Evolutionary conservation across 2,329 filamentous ascomycete genomes (phyloP).

Genomic region (Botrytis byssoidea): DNA sequence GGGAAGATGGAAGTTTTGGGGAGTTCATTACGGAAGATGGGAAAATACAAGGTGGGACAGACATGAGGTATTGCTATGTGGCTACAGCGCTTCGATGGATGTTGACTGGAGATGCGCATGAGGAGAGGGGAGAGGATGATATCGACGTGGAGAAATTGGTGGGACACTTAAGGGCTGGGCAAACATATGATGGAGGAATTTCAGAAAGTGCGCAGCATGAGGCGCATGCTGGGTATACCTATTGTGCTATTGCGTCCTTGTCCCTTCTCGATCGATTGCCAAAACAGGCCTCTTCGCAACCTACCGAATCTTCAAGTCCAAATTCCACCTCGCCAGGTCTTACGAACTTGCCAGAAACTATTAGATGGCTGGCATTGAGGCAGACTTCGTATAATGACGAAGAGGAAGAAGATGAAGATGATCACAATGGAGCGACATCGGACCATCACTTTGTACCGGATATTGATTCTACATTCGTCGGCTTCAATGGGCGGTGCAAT

Average conservation of each 20-base stretch:
- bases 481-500: constrained; percentile 87
- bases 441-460: constrained; percentile 11
- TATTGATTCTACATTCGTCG: constrained; percentile 49
- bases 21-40: constrained; percentile 65
- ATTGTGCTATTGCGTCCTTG: constrained; percentile 79
- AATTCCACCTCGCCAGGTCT: constrained; percentile 37
- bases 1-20: constrained; percentile 85
- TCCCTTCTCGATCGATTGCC: constrained; percentile 56
- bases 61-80: constrained; percentile 86
- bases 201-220: constrained; percentile 39
- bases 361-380: constrained; percentile 60
- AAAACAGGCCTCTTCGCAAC: constrained; percentile 24
- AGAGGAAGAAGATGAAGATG: constrained; percentile 38
- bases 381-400: constrained; percentile 60
- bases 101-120: constrained; percentile 61
- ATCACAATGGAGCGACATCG: constrained; percentile 17
- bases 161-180: constrained; percentile 65
- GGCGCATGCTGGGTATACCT: constrained; percentile 73
- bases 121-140: constrained; percentile 57
- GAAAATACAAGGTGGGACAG: constrained; percentile 71
- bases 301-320: constrained; percentile 22
- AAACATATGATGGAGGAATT: constrained; percentile 43
- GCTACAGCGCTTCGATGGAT: constrained; percentile 81
- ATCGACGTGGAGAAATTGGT: constrained; percentile 72
- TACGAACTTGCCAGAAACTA: constrained; percentile 39